Evolutionary conservation across 345 rosid genomes (phyloP).

Genomic region (Reutealis trisperma): DNA sequence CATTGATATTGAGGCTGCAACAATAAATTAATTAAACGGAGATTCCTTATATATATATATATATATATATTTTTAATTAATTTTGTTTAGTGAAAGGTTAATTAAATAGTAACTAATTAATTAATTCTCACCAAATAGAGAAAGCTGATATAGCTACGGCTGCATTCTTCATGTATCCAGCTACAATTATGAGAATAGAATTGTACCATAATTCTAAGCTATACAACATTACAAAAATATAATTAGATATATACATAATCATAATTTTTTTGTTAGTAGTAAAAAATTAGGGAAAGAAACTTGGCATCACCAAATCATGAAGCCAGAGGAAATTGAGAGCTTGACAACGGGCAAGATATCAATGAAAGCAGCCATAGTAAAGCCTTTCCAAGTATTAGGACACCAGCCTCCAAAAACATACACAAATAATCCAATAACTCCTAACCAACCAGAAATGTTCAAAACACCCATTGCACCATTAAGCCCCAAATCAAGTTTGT

Average conservation of each 20-base stretch:
- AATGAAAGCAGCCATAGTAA: constrained; percentile 44
- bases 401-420: constrained; percentile 72
- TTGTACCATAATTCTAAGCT: constrained; percentile 87
- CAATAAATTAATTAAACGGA: too few relatives aligned
- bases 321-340: constrained; percentile 62
- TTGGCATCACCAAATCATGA: constrained; percentile 55
- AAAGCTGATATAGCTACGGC: constrained; percentile 64
- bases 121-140: constrained; percentile 68
- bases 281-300: not conserved
- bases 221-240: not conserved
- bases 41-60: too few relatives aligned
- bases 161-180: constrained; percentile 74
- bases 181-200: constrained; percentile 62
- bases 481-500: constrained; percentile 26
- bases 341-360: constrained; percentile 53
- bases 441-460: constrained; percentile 29
- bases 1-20: constrained; percentile 45
- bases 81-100: too few relatives aligned
- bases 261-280: not conserved
- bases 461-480: constrained; percentile 41
- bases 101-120: too few relatives aligned
- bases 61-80: too few relatives aligned
- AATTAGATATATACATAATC: not conserved
- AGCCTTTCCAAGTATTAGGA: constrained; percentile 67
- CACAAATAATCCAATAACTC: constrained; percentile 22